Base-by-base conservation (phyloP, 1,139 yeast genomes). In the Hyphopichia pseudoburtonii region DNA sequence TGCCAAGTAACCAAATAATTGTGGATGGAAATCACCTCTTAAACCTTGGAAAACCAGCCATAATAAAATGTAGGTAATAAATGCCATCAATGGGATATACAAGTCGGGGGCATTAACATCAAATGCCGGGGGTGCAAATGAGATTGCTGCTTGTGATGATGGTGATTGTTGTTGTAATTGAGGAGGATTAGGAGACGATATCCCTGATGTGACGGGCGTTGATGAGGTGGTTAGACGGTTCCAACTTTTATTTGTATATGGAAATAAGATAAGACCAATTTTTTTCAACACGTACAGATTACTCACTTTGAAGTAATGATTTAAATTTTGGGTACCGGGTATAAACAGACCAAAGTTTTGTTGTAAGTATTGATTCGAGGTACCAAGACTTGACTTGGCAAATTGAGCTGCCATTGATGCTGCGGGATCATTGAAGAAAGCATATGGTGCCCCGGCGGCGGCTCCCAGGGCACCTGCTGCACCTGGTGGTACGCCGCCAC, bases 61-160 rank as follows among this genome's bases (percentile, higher is more conserved):
- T 32, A 88, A 72, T 44, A 94, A 66, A 38, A 92, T 83, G 56
- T 90, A 92, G 1, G 98, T 89, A 36, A 89, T 81, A 52, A 86
- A 79, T 2, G 97, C 87, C 96, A 90, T 89, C 46, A 86, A 65
- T 4, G 99, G 99, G 39, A 94, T 87, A 60, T 94, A 94, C 70
- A 92, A 77, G 60, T 94, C 99, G 2, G 98, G 98, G 0, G 97
- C 95, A 57, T 94, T 94, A 43, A 86, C 73, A 57, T 94, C 98
- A 44, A 80, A 85, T 26, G 76, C 60, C 9, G 96, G 95, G 4
- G 86, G 80, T 1, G 86, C 84, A 56, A 73, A 87, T 12, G 72
- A 64, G 30, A 77, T 81, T 61, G 60, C 29, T 19, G 38, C 37
- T 35, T 36, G 42, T 12, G 43, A 35, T 14, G 40, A 39, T n/a